Conservation (phyloP, 2,329 filamentous ascomycete species). For the Phialemoniopsis sp. region DNA sequence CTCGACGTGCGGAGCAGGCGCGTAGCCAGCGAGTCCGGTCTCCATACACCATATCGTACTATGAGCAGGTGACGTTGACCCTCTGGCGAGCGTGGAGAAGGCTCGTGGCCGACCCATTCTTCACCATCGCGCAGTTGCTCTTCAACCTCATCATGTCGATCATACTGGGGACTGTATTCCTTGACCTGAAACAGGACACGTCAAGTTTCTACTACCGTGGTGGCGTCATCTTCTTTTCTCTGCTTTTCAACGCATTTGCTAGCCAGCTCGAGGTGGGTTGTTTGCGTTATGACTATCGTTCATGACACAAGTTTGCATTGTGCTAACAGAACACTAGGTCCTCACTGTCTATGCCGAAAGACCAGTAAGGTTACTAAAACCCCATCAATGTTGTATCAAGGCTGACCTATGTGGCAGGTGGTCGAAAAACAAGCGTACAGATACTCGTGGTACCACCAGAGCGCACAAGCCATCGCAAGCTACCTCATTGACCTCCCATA, state of each 20-base stretch:
- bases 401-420: too few species aligned
- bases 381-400: too few species aligned
- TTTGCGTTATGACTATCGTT: too few species aligned
- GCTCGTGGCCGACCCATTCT: constrained; percentile 69
- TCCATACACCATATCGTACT: constrained; percentile 77
- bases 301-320: too few species aligned
- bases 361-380: too few species aligned
- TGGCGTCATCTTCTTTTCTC: constrained; percentile 43
- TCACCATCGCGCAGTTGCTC: constrained; percentile 64
- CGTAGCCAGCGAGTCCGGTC: constrained; percentile 61
- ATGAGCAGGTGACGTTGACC: constrained; percentile 74
- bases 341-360: too few species aligned
- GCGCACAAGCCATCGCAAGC: constrained; percentile 52
- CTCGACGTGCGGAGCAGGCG: constrained; percentile 50
- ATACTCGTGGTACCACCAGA: constrained; percentile 49
- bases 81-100: constrained; percentile 77
- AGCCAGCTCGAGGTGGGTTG: constrained; percentile 43
- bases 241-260: constrained; percentile 50
- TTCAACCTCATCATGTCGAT: constrained; percentile 74
- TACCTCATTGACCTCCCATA: constrained; percentile 55
- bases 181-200: constrained; percentile 61
- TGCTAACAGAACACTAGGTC: too few species aligned
- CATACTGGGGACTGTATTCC: constrained; percentile 78
- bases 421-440: too few species aligned
- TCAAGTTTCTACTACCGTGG: constrained; percentile 64